A percentile compares a stretch with the other conserved stretches of the same genome.
These are phyloP conservation scores for Aaosphaeria pasadenensis DNA, from an alignment of 2,329 filamentous ascomycete species.

Conservation along the genomic window DNA sequence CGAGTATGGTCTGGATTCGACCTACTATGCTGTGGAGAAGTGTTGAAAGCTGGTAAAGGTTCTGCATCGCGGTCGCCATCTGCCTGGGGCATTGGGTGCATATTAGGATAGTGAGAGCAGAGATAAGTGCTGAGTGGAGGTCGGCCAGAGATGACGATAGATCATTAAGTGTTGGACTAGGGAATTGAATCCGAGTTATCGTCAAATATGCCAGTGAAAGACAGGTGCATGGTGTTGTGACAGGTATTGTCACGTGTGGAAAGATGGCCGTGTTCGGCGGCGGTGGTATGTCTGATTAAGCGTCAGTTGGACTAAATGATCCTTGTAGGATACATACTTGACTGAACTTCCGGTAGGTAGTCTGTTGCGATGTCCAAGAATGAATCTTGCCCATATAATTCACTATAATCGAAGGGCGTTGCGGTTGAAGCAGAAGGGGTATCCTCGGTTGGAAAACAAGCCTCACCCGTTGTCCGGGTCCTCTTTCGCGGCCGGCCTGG, in stretches of 20 bases:
- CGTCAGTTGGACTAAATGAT: not conserved
- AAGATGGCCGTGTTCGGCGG: not conserved
- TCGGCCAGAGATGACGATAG: not conserved
- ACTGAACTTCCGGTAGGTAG: not conserved
- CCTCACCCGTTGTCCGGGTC: not conserved
- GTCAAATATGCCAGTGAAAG: not conserved
- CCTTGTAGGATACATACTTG: not conserved
- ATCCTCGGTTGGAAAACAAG: not conserved
- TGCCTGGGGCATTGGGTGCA: not conserved
- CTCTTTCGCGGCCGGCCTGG: not conserved
- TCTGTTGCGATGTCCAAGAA: not conserved
- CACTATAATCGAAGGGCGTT: not conserved
- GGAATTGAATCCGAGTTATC: not conserved
- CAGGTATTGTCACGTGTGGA: not conserved
- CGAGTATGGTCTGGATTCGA: not conserved
- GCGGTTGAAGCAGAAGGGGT: not conserved
- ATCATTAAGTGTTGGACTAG: not conserved
- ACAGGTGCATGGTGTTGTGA: not conserved
- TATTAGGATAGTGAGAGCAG: not conserved
- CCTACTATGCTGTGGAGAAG: not conserved
- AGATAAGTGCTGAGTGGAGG: not conserved
- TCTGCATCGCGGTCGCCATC: not conserved
- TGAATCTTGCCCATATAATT: not conserved
- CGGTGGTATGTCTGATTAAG: not conserved
- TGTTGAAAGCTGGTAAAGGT: not conserved